Conservation (phyloP, 371 early-diverging fungal genomes). For the Rhizopus sp. region DNA sequence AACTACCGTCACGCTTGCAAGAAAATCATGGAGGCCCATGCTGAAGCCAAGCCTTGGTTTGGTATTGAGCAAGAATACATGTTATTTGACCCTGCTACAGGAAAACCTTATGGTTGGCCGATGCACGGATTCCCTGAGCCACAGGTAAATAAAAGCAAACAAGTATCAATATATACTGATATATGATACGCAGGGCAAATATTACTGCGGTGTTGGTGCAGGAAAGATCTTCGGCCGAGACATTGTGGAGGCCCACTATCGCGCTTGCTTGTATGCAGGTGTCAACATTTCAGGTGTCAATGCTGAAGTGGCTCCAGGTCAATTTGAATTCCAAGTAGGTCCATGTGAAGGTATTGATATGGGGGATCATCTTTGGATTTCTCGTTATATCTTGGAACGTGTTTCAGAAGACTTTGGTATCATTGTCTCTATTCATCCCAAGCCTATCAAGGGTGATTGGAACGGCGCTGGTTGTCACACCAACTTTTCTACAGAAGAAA, state of each 20-base stretch:
- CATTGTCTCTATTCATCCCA: conserved; percentile 56
- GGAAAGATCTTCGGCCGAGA: conserved; percentile 58
- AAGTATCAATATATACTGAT: conserved; percentile 6
- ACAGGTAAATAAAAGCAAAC: conserved; percentile 25
- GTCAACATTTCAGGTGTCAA: conserved; percentile 58
- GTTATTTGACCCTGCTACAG: conserved; percentile 53
- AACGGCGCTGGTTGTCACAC: conserved; percentile 59
- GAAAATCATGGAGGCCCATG: conserved; percentile 50
- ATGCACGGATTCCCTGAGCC: conserved; percentile 62
- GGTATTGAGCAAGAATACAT: conserved; percentile 66
- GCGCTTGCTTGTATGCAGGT: conserved; percentile 60
- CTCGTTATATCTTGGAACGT: conserved; percentile 59
- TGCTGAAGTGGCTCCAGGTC: conserved; percentile 63
- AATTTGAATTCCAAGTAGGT: conserved; percentile 66
- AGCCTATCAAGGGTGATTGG: conserved; percentile 64
- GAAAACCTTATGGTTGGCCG: conserved; percentile 62
- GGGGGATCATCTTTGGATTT: conserved; percentile 61
- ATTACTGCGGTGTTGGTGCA: conserved; percentile 62
- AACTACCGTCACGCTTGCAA: conserved; percentile 52
- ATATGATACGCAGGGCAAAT: conserved; percentile 39
- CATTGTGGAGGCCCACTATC: conserved; percentile 65
- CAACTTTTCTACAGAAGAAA: conserved; percentile 61
- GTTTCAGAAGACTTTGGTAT: conserved; percentile 65
- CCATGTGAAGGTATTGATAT: conserved; percentile 60
- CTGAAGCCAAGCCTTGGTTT: conserved; percentile 57